phyloP scores from a whole-genome alignment of 2,329 filamentous ascomycete genomes.

The Zopfia rhizophila region DNA sequence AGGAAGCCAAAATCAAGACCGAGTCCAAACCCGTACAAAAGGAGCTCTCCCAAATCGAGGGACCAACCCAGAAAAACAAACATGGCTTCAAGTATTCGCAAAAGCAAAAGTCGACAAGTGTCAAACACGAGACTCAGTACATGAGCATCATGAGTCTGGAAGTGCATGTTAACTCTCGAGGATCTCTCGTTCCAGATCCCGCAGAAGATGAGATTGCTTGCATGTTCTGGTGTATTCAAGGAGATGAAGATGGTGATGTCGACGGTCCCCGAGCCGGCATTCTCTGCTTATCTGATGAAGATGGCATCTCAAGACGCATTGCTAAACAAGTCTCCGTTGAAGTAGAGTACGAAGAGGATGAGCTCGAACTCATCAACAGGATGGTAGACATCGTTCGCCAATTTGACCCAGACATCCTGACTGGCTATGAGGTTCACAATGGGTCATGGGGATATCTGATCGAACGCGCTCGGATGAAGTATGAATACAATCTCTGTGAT shows the following conservation, averaged over 20 bases:
- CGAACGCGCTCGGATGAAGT: slow-evolving; percentile 85
- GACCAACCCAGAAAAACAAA: slow-evolving; percentile 82
- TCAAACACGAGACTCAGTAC: slow-evolving; percentile 86
- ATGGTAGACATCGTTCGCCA: slow-evolving; percentile 86
- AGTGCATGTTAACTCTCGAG: slow-evolving; percentile 88
- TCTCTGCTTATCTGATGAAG: slow-evolving; percentile 74
- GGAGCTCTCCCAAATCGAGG: slow-evolving; percentile 83
- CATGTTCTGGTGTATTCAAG: slow-evolving; percentile 90
- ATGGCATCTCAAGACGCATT: slow-evolving; percentile 69
- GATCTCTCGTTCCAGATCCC: slow-evolving; percentile 83
- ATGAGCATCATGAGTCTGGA: slow-evolving; percentile 98
- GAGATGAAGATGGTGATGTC: slow-evolving; percentile 71
- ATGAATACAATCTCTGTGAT: slow-evolving; percentile 89
- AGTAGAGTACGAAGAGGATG: slow-evolving; percentile 78
- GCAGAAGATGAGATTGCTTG: slow-evolving; percentile 88
- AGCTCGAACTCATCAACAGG: slow-evolving; percentile 85
- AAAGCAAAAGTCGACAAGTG: slow-evolving; percentile 75
- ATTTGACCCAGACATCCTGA: slow-evolving; percentile 90
- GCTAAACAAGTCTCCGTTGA: slow-evolving; percentile 69
- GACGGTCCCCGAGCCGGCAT: slow-evolving; percentile 73
- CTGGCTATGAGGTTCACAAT: slow-evolving; percentile 94
- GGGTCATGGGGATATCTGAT: slow-evolving; percentile 96
- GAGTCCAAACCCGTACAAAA: slow-evolving; percentile 32
- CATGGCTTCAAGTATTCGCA: slow-evolving; percentile 89
- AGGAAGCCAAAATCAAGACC: slow-evolving; percentile 24